Evolutionary conservation across 1,284 basidiomycete genomes (phyloP).

Genomic region (Cutaneotrichosporon sp.): DNA sequence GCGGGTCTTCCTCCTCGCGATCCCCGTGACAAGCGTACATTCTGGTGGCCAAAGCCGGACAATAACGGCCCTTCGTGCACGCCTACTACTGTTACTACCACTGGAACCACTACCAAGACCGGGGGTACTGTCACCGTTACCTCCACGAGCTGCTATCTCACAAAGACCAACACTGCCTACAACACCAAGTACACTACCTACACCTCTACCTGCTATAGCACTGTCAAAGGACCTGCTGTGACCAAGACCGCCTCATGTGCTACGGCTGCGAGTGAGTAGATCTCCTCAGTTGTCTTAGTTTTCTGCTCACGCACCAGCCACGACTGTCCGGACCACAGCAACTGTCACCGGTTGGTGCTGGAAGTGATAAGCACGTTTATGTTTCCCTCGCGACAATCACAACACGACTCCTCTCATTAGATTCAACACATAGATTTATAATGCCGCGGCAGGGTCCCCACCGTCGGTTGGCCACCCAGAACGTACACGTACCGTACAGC

Average conservation of each 20-base stretch:
- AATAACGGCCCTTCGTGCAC: constrained; percentile 3
- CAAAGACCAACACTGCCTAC: background rate
- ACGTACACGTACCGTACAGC: no score
- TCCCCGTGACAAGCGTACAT: constrained; percentile 1
- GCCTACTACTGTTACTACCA: constrained; percentile 3
- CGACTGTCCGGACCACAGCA: background rate
- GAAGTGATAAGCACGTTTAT: background rate
- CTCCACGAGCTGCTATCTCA: constrained; percentile 3
- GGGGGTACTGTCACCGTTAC: background rate
- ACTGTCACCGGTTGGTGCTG: constrained; percentile 3
- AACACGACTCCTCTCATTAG: no score
- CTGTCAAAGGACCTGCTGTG: constrained; percentile 4
- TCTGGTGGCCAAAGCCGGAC: background rate
- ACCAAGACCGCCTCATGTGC: constrained; percentile 3
- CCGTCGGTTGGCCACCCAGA: no score
- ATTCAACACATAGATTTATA: background rate
- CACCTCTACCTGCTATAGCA: background rate
- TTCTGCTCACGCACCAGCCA: background rate
- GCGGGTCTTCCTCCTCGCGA: constrained; percentile 7
- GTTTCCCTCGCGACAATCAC: background rate
- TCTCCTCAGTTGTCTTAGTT: no score
- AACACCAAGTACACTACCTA: background rate
- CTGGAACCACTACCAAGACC: constrained; percentile 8
- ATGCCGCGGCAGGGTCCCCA: background rate
- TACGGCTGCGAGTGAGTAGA: no score